These are phyloP conservation scores for Bryoglossum gracile DNA, from an alignment of 495 filamentous ascomycete species.

Conservation along the genomic window DNA sequence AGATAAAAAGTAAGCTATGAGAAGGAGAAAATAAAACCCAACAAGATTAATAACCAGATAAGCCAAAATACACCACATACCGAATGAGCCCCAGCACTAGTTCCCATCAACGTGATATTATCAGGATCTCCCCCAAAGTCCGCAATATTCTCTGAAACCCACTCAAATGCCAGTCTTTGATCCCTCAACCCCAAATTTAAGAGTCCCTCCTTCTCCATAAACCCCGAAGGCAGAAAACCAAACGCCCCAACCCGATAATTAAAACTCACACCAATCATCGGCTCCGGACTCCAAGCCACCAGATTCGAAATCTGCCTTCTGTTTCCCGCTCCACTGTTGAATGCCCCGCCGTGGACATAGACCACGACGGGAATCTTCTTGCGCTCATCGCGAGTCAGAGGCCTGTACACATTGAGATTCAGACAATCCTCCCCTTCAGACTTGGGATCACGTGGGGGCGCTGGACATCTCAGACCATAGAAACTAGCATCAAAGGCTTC, in stretches of 20 bases:
- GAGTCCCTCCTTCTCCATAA: constrained; percentile 45
- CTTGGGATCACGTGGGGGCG: constrained; percentile 19
- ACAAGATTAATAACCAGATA: too few relatives aligned
- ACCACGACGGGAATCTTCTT: constrained; percentile 50
- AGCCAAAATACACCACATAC: too few relatives aligned
- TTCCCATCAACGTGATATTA: constrained; percentile 58
- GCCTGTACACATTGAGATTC: constrained; percentile 39
- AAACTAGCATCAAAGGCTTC: constrained; percentile 35
- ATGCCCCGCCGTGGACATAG: constrained; percentile 50
- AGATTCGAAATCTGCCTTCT: constrained; percentile 44
- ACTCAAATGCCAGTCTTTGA: constrained; percentile 55
- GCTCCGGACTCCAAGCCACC: constrained; percentile 45
- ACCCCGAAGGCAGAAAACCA: constrained; percentile 54
- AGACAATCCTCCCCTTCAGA: constrained; percentile 44
- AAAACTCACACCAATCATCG: constrained; percentile 53
- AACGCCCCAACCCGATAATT: constrained; percentile 64
- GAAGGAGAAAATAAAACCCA: too few relatives aligned
- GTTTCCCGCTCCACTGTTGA: constrained; percentile 38
- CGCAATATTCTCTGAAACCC: constrained; percentile 54
- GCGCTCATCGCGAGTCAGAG: constrained; percentile 10
- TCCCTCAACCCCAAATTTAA: constrained; percentile 66
- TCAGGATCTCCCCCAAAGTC: constrained; percentile 56
- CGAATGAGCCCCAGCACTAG: constrained; percentile 54
- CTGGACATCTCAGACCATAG: constrained; percentile 38
- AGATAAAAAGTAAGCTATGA: too few relatives aligned